Evolutionary conservation across 805 yeast genomes (phyloP).

Genomic region (Candida bentonensis): DNA sequence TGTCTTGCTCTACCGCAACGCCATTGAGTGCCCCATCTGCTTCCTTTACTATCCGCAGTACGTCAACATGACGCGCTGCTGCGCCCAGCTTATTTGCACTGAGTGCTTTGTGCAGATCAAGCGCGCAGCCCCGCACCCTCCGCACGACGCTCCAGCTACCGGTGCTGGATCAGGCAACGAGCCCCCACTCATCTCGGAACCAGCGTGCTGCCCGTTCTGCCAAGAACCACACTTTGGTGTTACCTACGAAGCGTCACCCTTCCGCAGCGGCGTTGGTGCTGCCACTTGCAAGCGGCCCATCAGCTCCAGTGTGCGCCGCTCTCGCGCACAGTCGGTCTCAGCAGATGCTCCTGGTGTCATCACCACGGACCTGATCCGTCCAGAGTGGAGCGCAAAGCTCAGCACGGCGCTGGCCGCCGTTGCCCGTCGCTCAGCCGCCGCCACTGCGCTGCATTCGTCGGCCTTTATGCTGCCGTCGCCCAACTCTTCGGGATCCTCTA

Average conservation of each 20-base stretch:
- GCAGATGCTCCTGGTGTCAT: slow-evolving; percentile 54
- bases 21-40: slow-evolving; percentile 88
- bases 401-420: slow-evolving; percentile 57
- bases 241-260: slow-evolving; percentile 63
- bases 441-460: slow-evolving; percentile 84
- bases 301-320: not conserved
- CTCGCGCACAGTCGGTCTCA: slow-evolving; percentile 4
- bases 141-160: slow-evolving; percentile 46
- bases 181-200: slow-evolving; percentile 62
- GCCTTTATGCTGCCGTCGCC: slow-evolving; percentile 38
- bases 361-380: slow-evolving; percentile 71
- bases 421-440: slow-evolving; percentile 84
- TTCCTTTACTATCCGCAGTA: slow-evolving; percentile 72
- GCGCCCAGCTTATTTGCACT: slow-evolving; percentile 85
- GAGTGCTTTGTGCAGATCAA: slow-evolving; percentile 96
- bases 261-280: slow-evolving; percentile 21
- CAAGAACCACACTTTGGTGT: slow-evolving; percentile 79
- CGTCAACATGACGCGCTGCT: slow-evolving; percentile 72
- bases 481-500: not conserved
- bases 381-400: slow-evolving; percentile 80
- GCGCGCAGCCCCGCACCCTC: slow-evolving; percentile 84
- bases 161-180: slow-evolving; percentile 19
- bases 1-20: slow-evolving; percentile 47
- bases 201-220: slow-evolving; percentile 88
- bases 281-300: not conserved